phyloP scores from a whole-genome alignment of 805 yeast species.

The Candida nanaspora region DNA sequence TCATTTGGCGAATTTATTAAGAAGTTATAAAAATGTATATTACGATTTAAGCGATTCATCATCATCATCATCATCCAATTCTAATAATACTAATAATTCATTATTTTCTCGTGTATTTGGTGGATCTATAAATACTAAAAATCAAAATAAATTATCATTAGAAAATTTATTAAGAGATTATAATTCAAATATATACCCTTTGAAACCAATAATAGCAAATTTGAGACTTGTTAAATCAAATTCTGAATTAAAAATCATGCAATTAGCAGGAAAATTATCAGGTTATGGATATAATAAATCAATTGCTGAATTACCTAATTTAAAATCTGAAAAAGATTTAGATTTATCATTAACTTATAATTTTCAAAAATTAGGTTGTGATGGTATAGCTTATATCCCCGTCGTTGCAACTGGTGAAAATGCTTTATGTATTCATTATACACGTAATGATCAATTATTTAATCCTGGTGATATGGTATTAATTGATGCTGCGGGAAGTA shows the following conservation, averaged over 20 bases:
- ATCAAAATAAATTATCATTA: constrained; percentile 16
- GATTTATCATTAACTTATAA: constrained; percentile 76
- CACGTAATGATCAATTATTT: constrained; percentile 81
- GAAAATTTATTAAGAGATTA: constrained; percentile 18
- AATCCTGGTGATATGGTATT: constrained; percentile 69
- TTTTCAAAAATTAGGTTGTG: constrained; percentile 85
- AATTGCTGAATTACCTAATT: constrained; percentile 49
- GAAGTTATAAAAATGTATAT: constrained; percentile 43
- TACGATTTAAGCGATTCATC: constrained; percentile 35
- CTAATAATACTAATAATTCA: not conserved
- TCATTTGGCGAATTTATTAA: constrained; percentile 40
- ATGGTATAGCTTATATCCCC: constrained; percentile 83
- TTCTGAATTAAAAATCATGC: constrained; percentile 72
- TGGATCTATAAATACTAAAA: too few species aligned
- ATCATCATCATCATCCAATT: constrained; percentile 5
- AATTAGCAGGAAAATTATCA: constrained; percentile 75
- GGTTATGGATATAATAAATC: constrained; percentile 82
- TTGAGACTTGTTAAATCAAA: constrained; percentile 68
- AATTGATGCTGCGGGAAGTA: constrained; percentile 90
- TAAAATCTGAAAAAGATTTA: constrained; percentile 69
- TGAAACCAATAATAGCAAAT: constrained; percentile 35
- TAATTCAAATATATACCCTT: constrained; percentile 34
- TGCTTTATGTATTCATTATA: constrained; percentile 88
- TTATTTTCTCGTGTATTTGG: not conserved
- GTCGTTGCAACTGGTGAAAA: constrained; percentile 94